Evolutionary conservation across 345 rosid species (phyloP).

Genomic region (Gossypium sturtianum): DNA sequence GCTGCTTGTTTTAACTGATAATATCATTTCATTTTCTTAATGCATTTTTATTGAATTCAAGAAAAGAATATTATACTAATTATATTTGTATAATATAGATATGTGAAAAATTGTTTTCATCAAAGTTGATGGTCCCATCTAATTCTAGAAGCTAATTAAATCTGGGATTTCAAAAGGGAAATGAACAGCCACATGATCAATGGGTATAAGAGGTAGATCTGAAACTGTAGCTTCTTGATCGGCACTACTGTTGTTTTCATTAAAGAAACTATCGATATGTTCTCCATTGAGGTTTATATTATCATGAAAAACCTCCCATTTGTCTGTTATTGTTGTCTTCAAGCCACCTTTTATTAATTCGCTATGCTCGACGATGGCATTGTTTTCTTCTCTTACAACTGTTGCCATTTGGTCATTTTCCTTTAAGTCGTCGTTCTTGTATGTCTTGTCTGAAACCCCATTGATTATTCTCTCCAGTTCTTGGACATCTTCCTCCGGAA

Average conservation of each 20-base stretch:
- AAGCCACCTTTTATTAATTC: neutral
- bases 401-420: conserved; percentile 13
- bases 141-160: conserved; percentile 37
- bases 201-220: conserved; percentile 17
- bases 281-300: conserved; percentile 6
- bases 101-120: too few relatives aligned
- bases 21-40: too few relatives aligned
- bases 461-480: conserved; percentile 42
- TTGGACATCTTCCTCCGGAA: conserved; percentile 42
- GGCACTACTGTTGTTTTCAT: neutral
- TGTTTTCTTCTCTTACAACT: conserved; percentile 16
- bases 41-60: too few relatives aligned
- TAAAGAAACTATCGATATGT: neutral
- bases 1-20: too few relatives aligned
- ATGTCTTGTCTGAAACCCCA: conserved; percentile 15
- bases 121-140: neutral
- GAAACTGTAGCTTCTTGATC: neutral
- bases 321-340: conserved; percentile 42
- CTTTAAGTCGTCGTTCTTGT: neutral
- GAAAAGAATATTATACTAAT: too few relatives aligned
- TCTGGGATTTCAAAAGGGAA: conserved; percentile 36
- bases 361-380: neutral
- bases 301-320: conserved; percentile 59
- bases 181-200: neutral
- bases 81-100: too few relatives aligned